Evolutionary conservation across 495 filamentous ascomycete species (phyloP).

Genomic region (Penicillium psychrofluorescens): DNA sequence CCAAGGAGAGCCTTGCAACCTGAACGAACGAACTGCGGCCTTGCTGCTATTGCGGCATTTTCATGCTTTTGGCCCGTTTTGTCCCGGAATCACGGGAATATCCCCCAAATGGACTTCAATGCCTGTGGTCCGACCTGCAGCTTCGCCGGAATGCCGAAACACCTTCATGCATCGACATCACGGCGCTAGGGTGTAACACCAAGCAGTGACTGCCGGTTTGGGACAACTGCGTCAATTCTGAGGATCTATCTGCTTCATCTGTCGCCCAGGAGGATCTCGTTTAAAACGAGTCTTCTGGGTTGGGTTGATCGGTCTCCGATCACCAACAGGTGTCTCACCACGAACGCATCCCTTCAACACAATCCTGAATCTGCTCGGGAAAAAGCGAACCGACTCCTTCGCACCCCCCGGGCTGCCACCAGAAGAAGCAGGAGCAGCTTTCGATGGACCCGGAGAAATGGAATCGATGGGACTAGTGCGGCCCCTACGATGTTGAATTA

Average conservation of each 20-base stretch:
- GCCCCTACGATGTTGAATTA: slow-evolving; percentile 1
- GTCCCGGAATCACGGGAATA: slow-evolving; percentile 1
- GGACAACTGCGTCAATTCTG: not conserved
- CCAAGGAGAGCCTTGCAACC: slow-evolving; percentile 6
- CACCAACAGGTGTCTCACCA: too few relatives aligned
- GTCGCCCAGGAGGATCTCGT: not conserved
- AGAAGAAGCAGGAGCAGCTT: too few relatives aligned
- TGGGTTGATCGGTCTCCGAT: too few relatives aligned
- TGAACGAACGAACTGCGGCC: slow-evolving; percentile 1
- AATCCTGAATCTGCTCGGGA: too few relatives aligned
- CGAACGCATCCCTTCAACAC: too few relatives aligned
- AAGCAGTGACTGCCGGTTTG: not conserved
- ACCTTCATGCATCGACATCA: not conserved
- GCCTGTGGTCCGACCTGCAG: too few relatives aligned
- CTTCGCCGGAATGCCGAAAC: too few relatives aligned
- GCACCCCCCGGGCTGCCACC: too few relatives aligned
- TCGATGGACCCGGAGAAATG: too few relatives aligned
- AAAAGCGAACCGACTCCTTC: too few relatives aligned
- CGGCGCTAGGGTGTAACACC: not conserved
- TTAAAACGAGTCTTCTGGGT: not conserved
- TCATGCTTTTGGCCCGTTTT: slow-evolving; percentile 9
- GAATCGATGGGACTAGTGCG: too few relatives aligned
- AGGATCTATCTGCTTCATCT: not conserved
- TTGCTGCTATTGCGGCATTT: not conserved
- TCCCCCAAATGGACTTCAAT: too few relatives aligned